These are phyloP conservation scores for Oxytropis ochrocephala DNA, from an alignment of 306 rosid species.

Conservation along the genomic window DNA sequence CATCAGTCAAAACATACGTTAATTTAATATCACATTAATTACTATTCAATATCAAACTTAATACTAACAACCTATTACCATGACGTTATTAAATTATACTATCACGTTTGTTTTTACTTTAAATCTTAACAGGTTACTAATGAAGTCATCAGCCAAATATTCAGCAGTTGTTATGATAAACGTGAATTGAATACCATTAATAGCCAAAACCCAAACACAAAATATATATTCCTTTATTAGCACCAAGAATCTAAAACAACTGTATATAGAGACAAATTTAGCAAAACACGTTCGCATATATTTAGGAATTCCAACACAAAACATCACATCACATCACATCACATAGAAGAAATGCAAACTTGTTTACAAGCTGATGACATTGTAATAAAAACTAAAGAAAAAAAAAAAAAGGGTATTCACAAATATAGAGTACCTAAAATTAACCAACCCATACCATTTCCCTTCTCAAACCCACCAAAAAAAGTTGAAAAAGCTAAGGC, in stretches of 20 bases:
- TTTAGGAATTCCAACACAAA: neutral
- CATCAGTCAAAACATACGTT: too few species aligned
- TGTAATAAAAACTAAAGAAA: neutral
- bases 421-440: conserved; percentile 15
- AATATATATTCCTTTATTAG: neutral
- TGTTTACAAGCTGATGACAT: conserved; percentile 1
- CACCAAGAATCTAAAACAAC: neutral
- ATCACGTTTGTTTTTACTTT: too few species aligned
- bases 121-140: too few species aligned
- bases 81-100: too few species aligned
- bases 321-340: conserved; percentile 1
- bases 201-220: neutral
- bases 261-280: neutral
- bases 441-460: conserved; percentile 22
- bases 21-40: too few species aligned
- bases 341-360: neutral
- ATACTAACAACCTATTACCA: too few species aligned
- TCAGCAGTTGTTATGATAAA: too few species aligned
- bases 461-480: conserved; percentile 2
- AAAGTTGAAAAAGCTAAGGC: neutral
- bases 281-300: neutral
- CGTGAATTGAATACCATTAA: neutral
- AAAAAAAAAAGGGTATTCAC: too few species aligned
- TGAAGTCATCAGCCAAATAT: too few species aligned
- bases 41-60: too few species aligned